A percentile compares a stretch with the other conserved stretches of the same genome.
Conservation (phyloP, 352 stramenopile genomes). For the Pythium sukuiense region DNA sequence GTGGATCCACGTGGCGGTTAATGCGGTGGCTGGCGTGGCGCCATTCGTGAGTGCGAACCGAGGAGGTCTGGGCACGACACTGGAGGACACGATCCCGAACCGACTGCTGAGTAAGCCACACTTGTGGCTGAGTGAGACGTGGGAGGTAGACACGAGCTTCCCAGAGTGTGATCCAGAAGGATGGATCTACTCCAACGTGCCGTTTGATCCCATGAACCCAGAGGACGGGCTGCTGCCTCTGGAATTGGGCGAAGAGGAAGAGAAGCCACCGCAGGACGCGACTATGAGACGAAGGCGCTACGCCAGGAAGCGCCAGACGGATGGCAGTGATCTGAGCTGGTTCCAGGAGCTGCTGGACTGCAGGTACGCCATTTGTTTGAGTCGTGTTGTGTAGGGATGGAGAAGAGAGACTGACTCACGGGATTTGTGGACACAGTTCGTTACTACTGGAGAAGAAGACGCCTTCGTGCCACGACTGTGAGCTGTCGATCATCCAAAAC, state of each 20-base stretch:
- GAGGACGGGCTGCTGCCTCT: conserved; percentile 11
- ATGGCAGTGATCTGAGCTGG: conserved; percentile 76
- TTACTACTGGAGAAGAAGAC: conserved; percentile 70
- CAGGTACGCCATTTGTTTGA: conserved; percentile 40
- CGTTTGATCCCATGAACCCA: neutral
- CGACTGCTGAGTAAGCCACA: conserved; percentile 70
- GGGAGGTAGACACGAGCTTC: conserved; percentile 58
- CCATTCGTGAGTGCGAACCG: conserved; percentile 69
- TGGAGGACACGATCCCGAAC: conserved; percentile 63
- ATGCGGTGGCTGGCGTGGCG: conserved; percentile 40
- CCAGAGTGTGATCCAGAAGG: conserved; percentile 58
- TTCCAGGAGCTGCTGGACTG: conserved; percentile 82
- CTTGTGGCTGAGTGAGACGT: conserved; percentile 64
- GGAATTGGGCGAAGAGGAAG: conserved; percentile 6
- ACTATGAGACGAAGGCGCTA: conserved; percentile 52
- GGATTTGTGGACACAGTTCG: conserved; percentile 31
- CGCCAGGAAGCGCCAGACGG: conserved; percentile 65
- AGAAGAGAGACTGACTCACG: conserved; percentile 9
- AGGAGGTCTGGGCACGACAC: conserved; percentile 48
- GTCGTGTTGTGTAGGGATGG: neutral
- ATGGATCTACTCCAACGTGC: conserved; percentile 55
- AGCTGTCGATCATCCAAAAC: conserved; percentile 44
- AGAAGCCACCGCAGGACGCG: conserved; percentile 24
- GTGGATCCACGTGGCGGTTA: conserved; percentile 44
- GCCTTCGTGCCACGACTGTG: conserved; percentile 75